Percentiles rank a stretch among this genome's conserved stretches.
These are phyloP conservation scores for Hypoxylon rickii DNA, from an alignment of 495 filamentous ascomycete species.

Conservation along the genomic window DNA sequence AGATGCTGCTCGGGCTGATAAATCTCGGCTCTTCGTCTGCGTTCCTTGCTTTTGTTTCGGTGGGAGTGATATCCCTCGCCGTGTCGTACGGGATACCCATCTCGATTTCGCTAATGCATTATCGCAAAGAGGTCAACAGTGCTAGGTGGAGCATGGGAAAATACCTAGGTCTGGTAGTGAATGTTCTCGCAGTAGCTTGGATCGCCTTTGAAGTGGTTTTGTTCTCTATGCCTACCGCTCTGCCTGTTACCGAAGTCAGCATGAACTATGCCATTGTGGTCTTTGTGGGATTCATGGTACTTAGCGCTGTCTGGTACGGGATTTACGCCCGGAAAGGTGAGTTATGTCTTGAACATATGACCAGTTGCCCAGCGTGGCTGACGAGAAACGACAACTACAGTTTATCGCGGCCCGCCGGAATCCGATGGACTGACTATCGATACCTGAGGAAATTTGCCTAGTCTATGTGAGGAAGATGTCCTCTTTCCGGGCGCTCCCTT, in stretches of 20 bases:
- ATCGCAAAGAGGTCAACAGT: slow-evolving; percentile 44
- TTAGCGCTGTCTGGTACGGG: slow-evolving; percentile 51
- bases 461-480: too few species aligned
- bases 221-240: slow-evolving; percentile 66
- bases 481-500: too few species aligned
- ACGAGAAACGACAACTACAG: too few species aligned
- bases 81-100: slow-evolving; percentile 66
- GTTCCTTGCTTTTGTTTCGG: slow-evolving; percentile 60
- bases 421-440: neutral
- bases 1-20: slow-evolving; percentile 58
- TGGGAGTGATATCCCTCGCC: slow-evolving; percentile 64
- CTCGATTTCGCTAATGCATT: slow-evolving; percentile 40
- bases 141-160: slow-evolving; percentile 60
- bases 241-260: slow-evolving; percentile 62
- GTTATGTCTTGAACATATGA: too few species aligned
- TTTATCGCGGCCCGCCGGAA: neutral
- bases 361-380: too few species aligned
- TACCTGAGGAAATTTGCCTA: too few species aligned
- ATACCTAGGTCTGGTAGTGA: slow-evolving; percentile 51
- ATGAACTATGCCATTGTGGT: slow-evolving; percentile 71
- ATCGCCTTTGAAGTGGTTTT: slow-evolving; percentile 59
- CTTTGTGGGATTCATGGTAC: slow-evolving; percentile 60
- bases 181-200: slow-evolving; percentile 53
- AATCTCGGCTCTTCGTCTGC: slow-evolving; percentile 59
- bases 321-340: slow-evolving; percentile 40